Base-by-base conservation (phyloP, 2,329 filamentous ascomycete species). In the Diaporthe citriasiana region DNA sequence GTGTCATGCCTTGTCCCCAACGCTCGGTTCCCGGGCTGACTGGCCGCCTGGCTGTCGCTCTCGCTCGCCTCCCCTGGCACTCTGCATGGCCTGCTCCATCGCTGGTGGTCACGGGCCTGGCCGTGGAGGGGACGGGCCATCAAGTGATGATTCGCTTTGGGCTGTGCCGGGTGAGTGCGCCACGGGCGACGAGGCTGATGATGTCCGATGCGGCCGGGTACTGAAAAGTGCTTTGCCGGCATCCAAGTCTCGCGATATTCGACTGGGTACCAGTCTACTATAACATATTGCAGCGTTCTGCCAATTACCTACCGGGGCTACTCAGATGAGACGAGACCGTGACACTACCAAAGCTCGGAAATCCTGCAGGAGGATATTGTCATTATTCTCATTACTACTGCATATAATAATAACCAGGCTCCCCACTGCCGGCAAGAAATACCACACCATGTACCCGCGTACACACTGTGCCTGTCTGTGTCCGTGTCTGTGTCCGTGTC, bases 21-120 rank as follows among this genome's bases (percentile, higher is more conserved):
- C 53, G 33, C 45, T 71, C 33, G 42, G 42, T 50, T 27, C 40
- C 42, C 40, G n/a, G 55, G 42, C 69, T 51, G 33, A 12, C 30
- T 51, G 70, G 33, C 70, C 53, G 35, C n/a, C 35, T 50, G 68
- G 40, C 53, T 30, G 19, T 40, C 42, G 30, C 55, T 53, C 40
- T 71, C 53, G 69, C 25, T 57, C 66, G 51, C 50, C 42, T 71
- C 56, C 38, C 70, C 70, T 71, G 70, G 56, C n/a, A 42, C 30
- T 71, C 30, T 71, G 56, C 56, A 63, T 59, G 68, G 40, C 47
- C 33, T 63, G 25, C 47, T 27, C 69, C 69, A 71, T 38, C 19
- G 33, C 69, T 51, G 33, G n/a, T 53, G 56, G 56, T 30, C 55
- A 47, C 38, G 19, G 42, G 40, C 25, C 30, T 25, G 60, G 30